Evolutionary conservation across 768 basidiomycete species (phyloP).

Genomic region (Tulasnella sp.): DNA sequence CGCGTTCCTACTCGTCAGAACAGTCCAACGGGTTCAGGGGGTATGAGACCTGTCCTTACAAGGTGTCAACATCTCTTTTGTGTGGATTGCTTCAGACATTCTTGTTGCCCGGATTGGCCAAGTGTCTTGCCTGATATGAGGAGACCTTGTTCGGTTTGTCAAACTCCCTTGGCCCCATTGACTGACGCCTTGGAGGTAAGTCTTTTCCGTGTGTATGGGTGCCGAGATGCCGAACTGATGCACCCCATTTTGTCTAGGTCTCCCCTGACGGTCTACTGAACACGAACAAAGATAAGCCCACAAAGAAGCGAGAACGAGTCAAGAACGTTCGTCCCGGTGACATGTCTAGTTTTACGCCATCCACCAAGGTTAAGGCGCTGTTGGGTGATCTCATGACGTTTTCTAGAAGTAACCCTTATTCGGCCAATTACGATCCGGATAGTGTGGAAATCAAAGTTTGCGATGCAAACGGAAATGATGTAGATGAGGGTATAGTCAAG

Average conservation of each 20-base stretch:
- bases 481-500: slow-evolving; percentile 65
- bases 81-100: slow-evolving; percentile 63
- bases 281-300: slow-evolving; percentile 18
- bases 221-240: too few relatives aligned
- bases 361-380: slow-evolving; percentile 80
- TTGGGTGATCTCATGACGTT: slow-evolving; percentile 67
- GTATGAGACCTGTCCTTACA: slow-evolving; percentile 60
- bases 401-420: slow-evolving; percentile 75
- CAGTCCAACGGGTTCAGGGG: slow-evolving; percentile 47
- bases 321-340: slow-evolving; percentile 16
- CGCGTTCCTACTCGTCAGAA: slow-evolving; percentile 61
- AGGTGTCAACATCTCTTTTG: slow-evolving; percentile 94
- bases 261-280: slow-evolving; percentile 39
- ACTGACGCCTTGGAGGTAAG: slow-evolving; percentile 75
- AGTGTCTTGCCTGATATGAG: slow-evolving; percentile 43
- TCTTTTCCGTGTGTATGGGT: too few relatives aligned
- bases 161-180: slow-evolving; percentile 44
- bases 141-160: slow-evolving; percentile 67
- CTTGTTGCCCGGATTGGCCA: slow-evolving; percentile 74
- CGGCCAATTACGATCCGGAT: slow-evolving; percentile 72
- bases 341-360: slow-evolving; percentile 53
- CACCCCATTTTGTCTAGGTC: too few relatives aligned
- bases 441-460: slow-evolving; percentile 64
- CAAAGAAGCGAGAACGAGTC: slow-evolving; percentile 15
- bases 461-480: slow-evolving; percentile 54